Evolutionary conservation across 169 alveolate species (phyloP).

Genomic region (Plasmodium gonderi): DNA sequence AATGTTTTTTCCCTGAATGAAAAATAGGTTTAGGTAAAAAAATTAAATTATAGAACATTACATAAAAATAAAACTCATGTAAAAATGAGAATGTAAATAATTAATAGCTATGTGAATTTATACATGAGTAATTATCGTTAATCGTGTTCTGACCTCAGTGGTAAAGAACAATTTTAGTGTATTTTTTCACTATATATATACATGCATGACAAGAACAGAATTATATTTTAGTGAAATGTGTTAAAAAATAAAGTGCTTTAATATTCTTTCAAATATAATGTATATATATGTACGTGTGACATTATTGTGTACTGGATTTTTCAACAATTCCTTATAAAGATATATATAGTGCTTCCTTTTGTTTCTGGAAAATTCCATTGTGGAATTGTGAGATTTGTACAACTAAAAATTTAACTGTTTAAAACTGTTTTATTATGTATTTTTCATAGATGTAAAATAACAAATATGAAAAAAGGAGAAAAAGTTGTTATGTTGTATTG

Average conservation of each 20-base stretch:
- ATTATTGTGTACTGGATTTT: background rate
- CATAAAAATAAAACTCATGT: background rate
- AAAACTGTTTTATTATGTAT: background rate
- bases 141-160: background rate
- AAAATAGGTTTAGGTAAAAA: background rate
- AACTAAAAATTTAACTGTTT: background rate
- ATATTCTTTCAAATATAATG: background rate
- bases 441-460: background rate
- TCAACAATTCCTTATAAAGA: background rate
- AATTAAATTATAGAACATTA: background rate
- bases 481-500: background rate
- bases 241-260: background rate
- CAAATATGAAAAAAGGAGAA: background rate
- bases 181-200: background rate
- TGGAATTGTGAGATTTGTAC: background rate
- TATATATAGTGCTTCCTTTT: background rate
- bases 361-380: background rate
- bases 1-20: background rate
- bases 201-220: background rate
- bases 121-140: background rate
- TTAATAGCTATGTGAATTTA: background rate
- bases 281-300: background rate
- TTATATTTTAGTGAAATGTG: background rate
- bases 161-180: background rate
- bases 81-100: background rate